Conservation (phyloP, 495 filamentous ascomycete genomes). For the Corynascus novoguineensis region DNA sequence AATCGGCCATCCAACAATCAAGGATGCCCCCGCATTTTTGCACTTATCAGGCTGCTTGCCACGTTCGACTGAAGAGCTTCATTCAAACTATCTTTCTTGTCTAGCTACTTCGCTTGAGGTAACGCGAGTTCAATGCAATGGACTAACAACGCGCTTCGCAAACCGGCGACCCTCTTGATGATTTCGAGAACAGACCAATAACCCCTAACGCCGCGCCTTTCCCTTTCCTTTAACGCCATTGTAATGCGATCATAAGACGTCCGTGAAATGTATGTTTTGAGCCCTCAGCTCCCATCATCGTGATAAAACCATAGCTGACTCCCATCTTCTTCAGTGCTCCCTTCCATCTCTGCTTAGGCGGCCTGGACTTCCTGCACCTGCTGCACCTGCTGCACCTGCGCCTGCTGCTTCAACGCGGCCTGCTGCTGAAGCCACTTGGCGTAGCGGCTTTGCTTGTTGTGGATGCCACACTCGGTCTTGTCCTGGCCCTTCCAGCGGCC, state of each 20-base stretch:
- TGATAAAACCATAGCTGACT: conserved; percentile 9
- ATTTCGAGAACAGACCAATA: neutral
- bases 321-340: neutral
- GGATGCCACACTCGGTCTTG: conserved; percentile 97
- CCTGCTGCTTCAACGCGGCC: conserved; percentile 49
- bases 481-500: conserved; percentile 91
- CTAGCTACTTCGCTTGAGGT: neutral
- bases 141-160: conserved; percentile 1
- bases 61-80: no score
- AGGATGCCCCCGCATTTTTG: neutral
- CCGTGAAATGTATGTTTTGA: conserved; percentile 1
- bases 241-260: conserved; percentile 12
- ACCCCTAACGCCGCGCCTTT: conserved; percentile 2
- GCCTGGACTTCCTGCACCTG: conserved; percentile 13
- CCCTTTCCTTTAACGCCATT: conserved; percentile 8
- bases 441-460: conserved; percentile 92
- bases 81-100: neutral
- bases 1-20: neutral
- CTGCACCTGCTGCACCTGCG: no score
- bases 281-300: neutral
- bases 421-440: conserved; percentile 72
- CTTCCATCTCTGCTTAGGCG: neutral
- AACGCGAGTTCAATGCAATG: neutral
- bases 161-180: neutral
- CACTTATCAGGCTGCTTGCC: no score